A percentile compares a stretch with the other conserved stretches of the same genome.
phyloP scores from a whole-genome alignment of 805 yeast genomes.

The Kregervanrija delftensis region DNA sequence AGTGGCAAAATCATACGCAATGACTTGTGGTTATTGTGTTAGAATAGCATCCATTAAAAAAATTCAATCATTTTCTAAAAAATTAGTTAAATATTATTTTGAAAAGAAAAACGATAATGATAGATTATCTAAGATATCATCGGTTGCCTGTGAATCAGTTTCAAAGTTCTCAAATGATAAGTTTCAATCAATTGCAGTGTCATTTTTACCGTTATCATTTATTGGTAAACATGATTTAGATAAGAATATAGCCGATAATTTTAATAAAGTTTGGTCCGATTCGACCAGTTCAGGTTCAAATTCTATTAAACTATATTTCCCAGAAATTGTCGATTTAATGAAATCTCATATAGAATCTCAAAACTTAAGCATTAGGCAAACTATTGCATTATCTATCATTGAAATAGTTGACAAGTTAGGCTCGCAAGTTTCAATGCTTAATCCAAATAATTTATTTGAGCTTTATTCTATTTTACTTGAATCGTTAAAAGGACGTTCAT shows the following conservation, averaged over 20 bases:
- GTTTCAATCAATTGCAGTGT: conserved; percentile 53
- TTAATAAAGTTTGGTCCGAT: conserved; percentile 70
- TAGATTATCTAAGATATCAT: conserved; percentile 42
- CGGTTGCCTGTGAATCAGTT: conserved; percentile 57
- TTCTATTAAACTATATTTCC: conserved; percentile 60
- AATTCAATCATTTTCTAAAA: conserved; percentile 46
- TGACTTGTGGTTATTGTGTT: conserved; percentile 72
- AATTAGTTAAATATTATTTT: conserved; percentile 52
- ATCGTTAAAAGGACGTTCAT: conserved; percentile 70
- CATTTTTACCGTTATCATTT: conserved; percentile 72
- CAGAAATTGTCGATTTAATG: conserved; percentile 57
- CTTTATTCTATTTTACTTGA: conserved; percentile 49
- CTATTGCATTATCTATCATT: conserved; percentile 62
- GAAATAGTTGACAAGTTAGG: conserved; percentile 45
- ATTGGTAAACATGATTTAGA: conserved; percentile 66
- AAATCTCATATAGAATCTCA: conserved; percentile 45
- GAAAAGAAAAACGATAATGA: conserved; percentile 32
- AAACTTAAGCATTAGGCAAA: conserved; percentile 58
- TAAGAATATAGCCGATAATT: conserved; percentile 37
- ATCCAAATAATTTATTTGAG: conserved; percentile 16
- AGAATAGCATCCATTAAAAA: conserved; percentile 50
- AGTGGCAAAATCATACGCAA: conserved; percentile 68
- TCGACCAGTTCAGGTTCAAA: conserved; percentile 67
- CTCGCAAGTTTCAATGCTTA: conserved; percentile 13
- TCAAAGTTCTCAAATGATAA: conserved; percentile 62